These are phyloP conservation scores for Xylaria sp. DNA, from an alignment of 2,329 filamentous ascomycete genomes.

Conservation along the genomic window DNA sequence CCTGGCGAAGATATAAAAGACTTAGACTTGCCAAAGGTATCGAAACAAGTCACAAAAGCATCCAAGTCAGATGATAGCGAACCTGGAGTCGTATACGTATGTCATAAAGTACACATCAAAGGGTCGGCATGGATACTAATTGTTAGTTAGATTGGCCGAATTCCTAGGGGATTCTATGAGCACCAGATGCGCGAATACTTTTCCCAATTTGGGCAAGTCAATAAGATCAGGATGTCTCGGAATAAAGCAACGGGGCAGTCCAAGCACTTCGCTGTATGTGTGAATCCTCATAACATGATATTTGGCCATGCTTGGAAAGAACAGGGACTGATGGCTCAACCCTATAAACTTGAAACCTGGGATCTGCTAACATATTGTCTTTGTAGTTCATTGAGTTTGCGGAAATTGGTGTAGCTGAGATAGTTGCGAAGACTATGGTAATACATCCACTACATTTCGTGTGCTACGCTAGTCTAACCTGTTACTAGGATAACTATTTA, in stretches of 20 bases:
- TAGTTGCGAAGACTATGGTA: constrained; percentile 92
- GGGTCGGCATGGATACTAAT: constrained; percentile 9
- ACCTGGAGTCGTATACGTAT: constrained; percentile 84
- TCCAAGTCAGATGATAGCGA: constrained; percentile 55
- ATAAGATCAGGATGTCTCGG: constrained; percentile 75
- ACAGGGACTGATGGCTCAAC: neutral
- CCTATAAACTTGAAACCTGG: neutral
- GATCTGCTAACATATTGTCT: constrained; percentile 10
- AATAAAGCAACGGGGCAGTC: constrained; percentile 91
- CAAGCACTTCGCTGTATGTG: constrained; percentile 79
- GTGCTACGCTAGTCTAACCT: constrained; percentile 3
- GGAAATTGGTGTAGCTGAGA: constrained; percentile 80
- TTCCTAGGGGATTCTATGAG: constrained; percentile 94
- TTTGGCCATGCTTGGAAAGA: neutral
- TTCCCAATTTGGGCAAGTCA: constrained; percentile 88
- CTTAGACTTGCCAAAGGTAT: constrained; percentile 61
- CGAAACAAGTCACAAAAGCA: constrained; percentile 56
- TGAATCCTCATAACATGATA: neutral
- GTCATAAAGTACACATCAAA: neutral
- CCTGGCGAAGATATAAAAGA: constrained; percentile 61
- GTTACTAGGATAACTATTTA: constrained; percentile 67
- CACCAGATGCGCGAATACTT: constrained; percentile 95
- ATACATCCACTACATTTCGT: neutral
- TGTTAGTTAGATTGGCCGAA: constrained; percentile 83
- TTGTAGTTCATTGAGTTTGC: constrained; percentile 83